These are phyloP conservation scores for Solanum hybrid DNA, from an alignment of 305 asterid genomes.

Conservation along the genomic window DNA sequence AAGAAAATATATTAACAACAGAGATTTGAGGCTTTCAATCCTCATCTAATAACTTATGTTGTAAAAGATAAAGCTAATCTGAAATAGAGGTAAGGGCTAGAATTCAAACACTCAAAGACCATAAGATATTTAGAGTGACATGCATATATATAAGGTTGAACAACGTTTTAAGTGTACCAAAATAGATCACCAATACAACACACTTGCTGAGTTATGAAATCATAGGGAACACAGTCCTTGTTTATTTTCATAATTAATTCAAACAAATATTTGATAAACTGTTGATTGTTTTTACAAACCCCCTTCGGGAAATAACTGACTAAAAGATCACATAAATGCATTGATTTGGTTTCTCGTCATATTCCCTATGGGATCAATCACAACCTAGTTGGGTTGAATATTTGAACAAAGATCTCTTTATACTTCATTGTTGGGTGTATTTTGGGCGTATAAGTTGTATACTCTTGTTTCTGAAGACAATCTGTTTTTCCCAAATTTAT, in stretches of 20 bases:
- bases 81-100: not conserved
- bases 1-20: not conserved
- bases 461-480: not conserved
- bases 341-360: not conserved
- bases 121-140: not conserved
- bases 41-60: not conserved
- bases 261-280: not conserved
- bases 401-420: not conserved
- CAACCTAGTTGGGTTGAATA: not conserved
- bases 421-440: not conserved
- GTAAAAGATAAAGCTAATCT: too few species aligned
- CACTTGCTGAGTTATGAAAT: not conserved
- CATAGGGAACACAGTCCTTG: not conserved
- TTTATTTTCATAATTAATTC: not conserved
- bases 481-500: not conserved
- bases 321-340: not conserved
- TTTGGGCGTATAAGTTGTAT: not conserved
- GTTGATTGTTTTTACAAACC: not conserved
- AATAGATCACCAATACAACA: not conserved
- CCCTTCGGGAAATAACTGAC: too few species aligned
- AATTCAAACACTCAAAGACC: not conserved
- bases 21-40: not conserved
- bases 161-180: not conserved
- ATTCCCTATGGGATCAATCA: not conserved
- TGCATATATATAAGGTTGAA: not conserved